These are phyloP conservation scores for Spiraea crenata DNA, from an alignment of 331 rosid genomes.

Conservation along the genomic window DNA sequence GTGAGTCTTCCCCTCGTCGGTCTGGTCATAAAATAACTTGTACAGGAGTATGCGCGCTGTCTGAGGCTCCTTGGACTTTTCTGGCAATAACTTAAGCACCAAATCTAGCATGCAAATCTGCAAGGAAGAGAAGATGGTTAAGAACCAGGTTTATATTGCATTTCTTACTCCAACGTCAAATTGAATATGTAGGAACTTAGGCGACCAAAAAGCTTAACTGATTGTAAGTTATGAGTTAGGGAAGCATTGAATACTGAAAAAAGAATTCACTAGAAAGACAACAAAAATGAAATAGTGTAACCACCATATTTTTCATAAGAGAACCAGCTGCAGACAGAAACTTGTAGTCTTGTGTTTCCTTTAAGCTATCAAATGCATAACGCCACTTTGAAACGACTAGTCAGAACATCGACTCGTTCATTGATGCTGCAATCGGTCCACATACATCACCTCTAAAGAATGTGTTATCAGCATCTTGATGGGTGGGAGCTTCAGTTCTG, in stretches of 20 bases:
- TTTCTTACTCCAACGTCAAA: not conserved
- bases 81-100: constrained; percentile 71
- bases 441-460: constrained; percentile 73
- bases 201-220: not conserved
- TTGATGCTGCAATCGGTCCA: constrained; percentile 84
- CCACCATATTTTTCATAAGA: constrained; percentile 86
- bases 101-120: constrained; percentile 90
- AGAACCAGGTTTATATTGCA: constrained; percentile 22
- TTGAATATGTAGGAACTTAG: not conserved
- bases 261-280: not conserved
- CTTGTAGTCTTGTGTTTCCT: constrained; percentile 76
- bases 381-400: constrained; percentile 86
- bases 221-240: not conserved
- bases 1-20: constrained; percentile 91
- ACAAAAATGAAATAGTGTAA: constrained; percentile 18
- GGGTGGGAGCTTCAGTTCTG: constrained; percentile 28
- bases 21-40: constrained; percentile 93
- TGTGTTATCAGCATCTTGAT: constrained; percentile 48
- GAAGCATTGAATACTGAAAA: not conserved
- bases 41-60: constrained; percentile 89
- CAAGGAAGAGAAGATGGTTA: constrained; percentile 31
- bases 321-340: constrained; percentile 91
- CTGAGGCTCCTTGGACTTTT: constrained; percentile 77
- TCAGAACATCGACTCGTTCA: constrained; percentile 88
- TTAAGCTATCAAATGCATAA: constrained; percentile 69